These are phyloP conservation scores for Chlorophyllum brunneum DNA, from an alignment of 768 basidiomycete species.

Conservation along the genomic window DNA sequence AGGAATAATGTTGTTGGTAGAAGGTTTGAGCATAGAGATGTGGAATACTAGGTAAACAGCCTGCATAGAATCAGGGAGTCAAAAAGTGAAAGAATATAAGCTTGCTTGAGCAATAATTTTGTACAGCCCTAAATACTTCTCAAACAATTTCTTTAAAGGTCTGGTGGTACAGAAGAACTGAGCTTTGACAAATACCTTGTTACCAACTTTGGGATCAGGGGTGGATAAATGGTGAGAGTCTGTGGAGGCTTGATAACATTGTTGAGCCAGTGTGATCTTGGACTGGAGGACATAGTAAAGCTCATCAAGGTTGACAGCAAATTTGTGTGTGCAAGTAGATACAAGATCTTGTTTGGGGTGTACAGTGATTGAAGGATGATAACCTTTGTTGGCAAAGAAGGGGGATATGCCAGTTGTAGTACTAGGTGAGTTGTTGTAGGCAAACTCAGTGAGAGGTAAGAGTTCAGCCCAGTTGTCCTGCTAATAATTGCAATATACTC, in stretches of 20 bases:
- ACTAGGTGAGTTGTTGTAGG: too few species aligned
- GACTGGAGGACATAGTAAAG: neutral
- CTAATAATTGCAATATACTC: too few species aligned
- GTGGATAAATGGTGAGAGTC: neutral
- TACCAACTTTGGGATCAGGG: neutral
- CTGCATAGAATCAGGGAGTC: conserved; percentile 17
- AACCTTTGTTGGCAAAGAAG: conserved; percentile 32
- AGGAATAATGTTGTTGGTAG: too few species aligned
- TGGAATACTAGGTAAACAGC: conserved; percentile 21
- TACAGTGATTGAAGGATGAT: conserved; percentile 20
- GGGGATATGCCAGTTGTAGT: conserved; percentile 27
- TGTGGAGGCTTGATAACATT: neutral
- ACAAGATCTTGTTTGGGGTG: conserved; percentile 4
- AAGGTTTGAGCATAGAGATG: conserved; percentile 15
- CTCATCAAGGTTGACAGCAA: conserved; percentile 5
- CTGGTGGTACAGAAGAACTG: too few species aligned
- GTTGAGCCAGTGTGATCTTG: neutral
- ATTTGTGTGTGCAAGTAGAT: conserved; percentile 4
- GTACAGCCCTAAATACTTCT: conserved; percentile 19
- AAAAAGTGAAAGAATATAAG: conserved; percentile 18
- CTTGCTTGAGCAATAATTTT: conserved; percentile 18
- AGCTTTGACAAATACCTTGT: too few species aligned
- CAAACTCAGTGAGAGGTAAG: too few species aligned
- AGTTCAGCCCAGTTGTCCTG: too few species aligned
- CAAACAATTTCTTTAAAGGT: too few species aligned